These are phyloP conservation scores for Vitis rupestris DNA, from an alignment of 164 flowering plant species.

Conservation along the genomic window DNA sequence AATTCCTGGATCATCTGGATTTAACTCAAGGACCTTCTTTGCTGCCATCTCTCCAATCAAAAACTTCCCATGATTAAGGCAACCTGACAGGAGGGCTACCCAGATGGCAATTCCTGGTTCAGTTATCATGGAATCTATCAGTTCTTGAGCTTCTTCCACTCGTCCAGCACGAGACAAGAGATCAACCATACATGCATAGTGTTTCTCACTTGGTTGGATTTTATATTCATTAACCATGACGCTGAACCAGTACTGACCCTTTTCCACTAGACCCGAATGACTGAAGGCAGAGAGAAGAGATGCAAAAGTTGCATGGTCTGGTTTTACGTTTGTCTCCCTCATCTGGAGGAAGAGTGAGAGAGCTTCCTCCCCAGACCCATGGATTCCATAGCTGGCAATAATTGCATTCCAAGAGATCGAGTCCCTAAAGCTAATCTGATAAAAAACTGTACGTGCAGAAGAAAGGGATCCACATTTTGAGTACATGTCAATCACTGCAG, in stretches of 20 bases:
- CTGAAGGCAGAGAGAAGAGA: conserved; percentile 61
- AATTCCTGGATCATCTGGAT: conserved; percentile 50
- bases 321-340: conserved; percentile 32
- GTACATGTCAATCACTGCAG: conserved; percentile 58
- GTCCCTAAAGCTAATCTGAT: conserved; percentile 31
- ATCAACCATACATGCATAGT: conserved; percentile 55
- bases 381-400: conserved; percentile 49
- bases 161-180: conserved; percentile 59
- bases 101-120: conserved; percentile 45
- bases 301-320: conserved; percentile 59
- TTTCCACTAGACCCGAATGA: conserved; percentile 56
- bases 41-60: conserved; percentile 46
- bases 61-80: conserved; percentile 33
- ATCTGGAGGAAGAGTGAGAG: conserved; percentile 40
- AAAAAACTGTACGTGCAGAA: conserved; percentile 35
- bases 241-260: conserved; percentile 52
- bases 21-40: conserved; percentile 40
- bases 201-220: conserved; percentile 50
- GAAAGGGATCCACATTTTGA: conserved; percentile 56
- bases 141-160: conserved; percentile 44
- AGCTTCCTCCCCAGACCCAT: conserved; percentile 58
- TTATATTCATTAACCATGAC: conserved; percentile 39
- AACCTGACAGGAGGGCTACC: conserved; percentile 61
- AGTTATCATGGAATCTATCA: conserved; percentile 32
- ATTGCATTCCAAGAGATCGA: conserved; percentile 46